These are phyloP conservation scores for Cryptococcus sp. DNA, from an alignment of 1,284 basidiomycete species.

Conservation along the genomic window DNA sequence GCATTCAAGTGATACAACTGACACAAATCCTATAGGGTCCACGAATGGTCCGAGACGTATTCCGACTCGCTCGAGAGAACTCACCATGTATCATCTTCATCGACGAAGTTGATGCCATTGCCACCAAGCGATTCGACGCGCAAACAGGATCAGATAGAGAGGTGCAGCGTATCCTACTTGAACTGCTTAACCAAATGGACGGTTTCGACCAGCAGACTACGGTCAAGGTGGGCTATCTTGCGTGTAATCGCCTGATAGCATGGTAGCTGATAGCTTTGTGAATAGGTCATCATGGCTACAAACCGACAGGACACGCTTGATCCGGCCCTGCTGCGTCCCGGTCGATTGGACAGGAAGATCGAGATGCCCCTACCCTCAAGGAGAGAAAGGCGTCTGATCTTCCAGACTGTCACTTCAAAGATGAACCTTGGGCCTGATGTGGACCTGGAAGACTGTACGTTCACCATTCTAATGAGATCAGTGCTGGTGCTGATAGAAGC, in stretches of 20 bases:
- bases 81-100: constrained; percentile 99
- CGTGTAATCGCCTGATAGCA: neutral
- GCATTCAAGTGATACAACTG: neutral
- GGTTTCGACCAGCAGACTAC: constrained; percentile 99
- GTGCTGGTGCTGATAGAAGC: constrained; percentile 10
- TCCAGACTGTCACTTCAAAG: constrained; percentile 95
- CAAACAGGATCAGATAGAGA: constrained; percentile 99
- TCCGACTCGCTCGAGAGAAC: constrained; percentile 95
- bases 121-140: constrained; percentile 99
- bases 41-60: constrained; percentile 99
- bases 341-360: constrained; percentile 97
- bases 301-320: constrained; percentile 96
- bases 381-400: constrained; percentile 94
- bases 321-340: constrained; percentile 94
- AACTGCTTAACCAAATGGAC: constrained; percentile 99
- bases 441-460: constrained; percentile 93
- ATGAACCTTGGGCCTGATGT: constrained; percentile 99
- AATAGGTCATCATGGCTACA: constrained; percentile 95
- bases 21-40: constrained; percentile 63
- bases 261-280: neutral
- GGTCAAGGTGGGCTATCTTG: constrained; percentile 73
- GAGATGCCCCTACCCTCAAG: constrained; percentile 95
- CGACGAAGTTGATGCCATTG: constrained; percentile 99
- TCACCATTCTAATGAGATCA: neutral
- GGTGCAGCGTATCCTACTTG: constrained; percentile 98